Percentiles rank a stretch among this genome's conserved stretches.
Evolutionary conservation across 306 rosid genomes (phyloP).

Genomic region (Cicer yamashitae): DNA sequence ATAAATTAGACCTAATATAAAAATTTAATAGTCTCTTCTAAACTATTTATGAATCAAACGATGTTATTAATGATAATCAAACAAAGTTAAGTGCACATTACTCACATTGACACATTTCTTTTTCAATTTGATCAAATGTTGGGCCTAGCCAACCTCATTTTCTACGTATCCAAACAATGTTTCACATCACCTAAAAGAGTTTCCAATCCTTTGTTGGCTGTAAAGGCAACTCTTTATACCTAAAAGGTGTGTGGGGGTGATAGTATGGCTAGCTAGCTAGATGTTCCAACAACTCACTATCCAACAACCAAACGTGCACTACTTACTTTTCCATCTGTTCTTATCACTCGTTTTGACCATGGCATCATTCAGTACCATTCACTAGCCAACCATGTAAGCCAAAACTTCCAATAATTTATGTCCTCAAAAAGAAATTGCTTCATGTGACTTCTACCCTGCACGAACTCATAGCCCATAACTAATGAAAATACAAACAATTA

Average conservation of each 20-base stretch:
- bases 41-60: too few species aligned
- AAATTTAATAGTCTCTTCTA: too few species aligned
- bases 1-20: too few species aligned
- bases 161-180: conserved; percentile 33
- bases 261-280: conserved; percentile 37
- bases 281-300: conserved; percentile 51
- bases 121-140: conserved; percentile 11
- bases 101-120: neutral
- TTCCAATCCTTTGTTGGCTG: conserved; percentile 50
- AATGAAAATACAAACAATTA: neutral
- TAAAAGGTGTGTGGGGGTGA: conserved; percentile 48
- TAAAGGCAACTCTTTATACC: conserved; percentile 57
- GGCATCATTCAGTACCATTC: conserved; percentile 40
- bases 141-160: conserved; percentile 23
- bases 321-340: conserved; percentile 55
- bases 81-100: neutral
- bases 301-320: conserved; percentile 66
- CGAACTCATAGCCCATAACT: conserved; percentile 29
- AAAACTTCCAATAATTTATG: conserved; percentile 37
- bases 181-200: conserved; percentile 30
- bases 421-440: neutral
- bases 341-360: conserved; percentile 43
- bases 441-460: conserved; percentile 32
- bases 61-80: neutral
- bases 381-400: conserved; percentile 41